phyloP scores from a whole-genome alignment of 2,329 filamentous ascomycete genomes.

The Xylariaceae sp. region DNA sequence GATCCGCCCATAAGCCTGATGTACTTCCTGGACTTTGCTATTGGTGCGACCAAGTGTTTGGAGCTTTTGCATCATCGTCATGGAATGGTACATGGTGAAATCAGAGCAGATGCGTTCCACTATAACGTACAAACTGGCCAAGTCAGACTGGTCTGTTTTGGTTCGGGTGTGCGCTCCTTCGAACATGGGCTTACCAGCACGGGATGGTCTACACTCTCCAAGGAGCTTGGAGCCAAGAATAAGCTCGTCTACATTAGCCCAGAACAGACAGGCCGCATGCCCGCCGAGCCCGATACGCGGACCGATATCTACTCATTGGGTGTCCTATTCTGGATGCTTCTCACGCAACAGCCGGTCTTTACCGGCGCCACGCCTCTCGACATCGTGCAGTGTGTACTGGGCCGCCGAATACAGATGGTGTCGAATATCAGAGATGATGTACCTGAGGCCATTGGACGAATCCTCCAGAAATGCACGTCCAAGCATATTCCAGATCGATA shows the following conservation, averaged over 20 bases:
- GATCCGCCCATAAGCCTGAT: conserved; percentile 64
- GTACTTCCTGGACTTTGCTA: conserved; percentile 83
- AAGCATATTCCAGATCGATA: conserved; percentile 86
- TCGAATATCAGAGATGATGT: conserved; percentile 76
- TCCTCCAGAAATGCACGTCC: conserved; percentile 89
- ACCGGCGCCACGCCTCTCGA: conserved; percentile 77
- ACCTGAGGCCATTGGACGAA: conserved; percentile 73
- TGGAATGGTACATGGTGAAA: conserved; percentile 83
- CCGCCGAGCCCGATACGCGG: conserved; percentile 82
- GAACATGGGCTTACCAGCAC: conserved; percentile 83
- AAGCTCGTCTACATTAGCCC: conserved; percentile 91
- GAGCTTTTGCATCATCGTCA: conserved; percentile 89
- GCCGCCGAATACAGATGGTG: conserved; percentile 70
- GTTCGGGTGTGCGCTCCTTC: conserved; percentile 80
- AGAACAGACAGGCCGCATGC: conserved; percentile 90
- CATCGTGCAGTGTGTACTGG: conserved; percentile 84
- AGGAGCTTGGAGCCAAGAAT: conserved; percentile 79
- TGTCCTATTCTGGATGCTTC: conserved; percentile 80
- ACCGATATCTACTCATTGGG: conserved; percentile 94
- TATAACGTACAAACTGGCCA: conserved; percentile 66
- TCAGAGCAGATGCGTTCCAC: conserved; percentile 86
- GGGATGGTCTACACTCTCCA: conserved; percentile 79
- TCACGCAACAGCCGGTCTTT: conserved; percentile 76
- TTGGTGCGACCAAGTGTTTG: conserved; percentile 79
- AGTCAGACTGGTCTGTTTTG: conserved; percentile 80